These are phyloP conservation scores for Pseudogymnoascus sp. DNA, from an alignment of 2,329 filamentous ascomycete species.

Conservation along the genomic window DNA sequence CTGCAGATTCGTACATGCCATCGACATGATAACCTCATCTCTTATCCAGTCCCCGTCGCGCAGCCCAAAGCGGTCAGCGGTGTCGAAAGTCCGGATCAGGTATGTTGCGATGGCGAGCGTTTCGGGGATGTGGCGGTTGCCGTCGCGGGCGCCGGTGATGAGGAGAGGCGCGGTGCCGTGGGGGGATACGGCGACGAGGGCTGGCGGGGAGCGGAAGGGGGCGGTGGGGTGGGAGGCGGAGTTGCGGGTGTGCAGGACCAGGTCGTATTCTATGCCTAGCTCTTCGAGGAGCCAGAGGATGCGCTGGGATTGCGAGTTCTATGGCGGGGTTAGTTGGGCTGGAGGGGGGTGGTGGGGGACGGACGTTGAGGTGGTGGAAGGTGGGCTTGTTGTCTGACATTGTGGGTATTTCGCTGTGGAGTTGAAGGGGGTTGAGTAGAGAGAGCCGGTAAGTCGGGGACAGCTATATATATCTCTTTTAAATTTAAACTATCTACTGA, in stretches of 20 bases:
- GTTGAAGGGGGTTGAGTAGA: neutral
- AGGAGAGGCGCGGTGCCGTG: conserved; percentile 79
- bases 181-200: conserved; percentile 64
- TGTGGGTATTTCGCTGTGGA: neutral
- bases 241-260: conserved; percentile 62
- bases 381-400: conserved; percentile 15
- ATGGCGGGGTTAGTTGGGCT: conserved; percentile 30
- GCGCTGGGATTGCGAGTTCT: conserved; percentile 60
- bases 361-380: conserved; percentile 24
- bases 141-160: conserved; percentile 22
- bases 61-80: conserved; percentile 20
- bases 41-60: conserved; percentile 22
- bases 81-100: conserved; percentile 29
- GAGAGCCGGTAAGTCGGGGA: neutral
- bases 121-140: conserved; percentile 24
- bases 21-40: conserved; percentile 25
- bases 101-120: conserved; percentile 27
- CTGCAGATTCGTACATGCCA: conserved; percentile 24
- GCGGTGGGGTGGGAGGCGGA: conserved; percentile 37
- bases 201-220: conserved; percentile 54
- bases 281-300: conserved; percentile 65
- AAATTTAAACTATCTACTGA: neutral
- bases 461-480: neutral
- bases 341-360: neutral
- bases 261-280: conserved; percentile 64